A percentile compares a stretch with the other conserved stretches of the same genome.
phyloP scores from a whole-genome alignment of 768 basidiomycete genomes.

The Mycena indigotica region DNA sequence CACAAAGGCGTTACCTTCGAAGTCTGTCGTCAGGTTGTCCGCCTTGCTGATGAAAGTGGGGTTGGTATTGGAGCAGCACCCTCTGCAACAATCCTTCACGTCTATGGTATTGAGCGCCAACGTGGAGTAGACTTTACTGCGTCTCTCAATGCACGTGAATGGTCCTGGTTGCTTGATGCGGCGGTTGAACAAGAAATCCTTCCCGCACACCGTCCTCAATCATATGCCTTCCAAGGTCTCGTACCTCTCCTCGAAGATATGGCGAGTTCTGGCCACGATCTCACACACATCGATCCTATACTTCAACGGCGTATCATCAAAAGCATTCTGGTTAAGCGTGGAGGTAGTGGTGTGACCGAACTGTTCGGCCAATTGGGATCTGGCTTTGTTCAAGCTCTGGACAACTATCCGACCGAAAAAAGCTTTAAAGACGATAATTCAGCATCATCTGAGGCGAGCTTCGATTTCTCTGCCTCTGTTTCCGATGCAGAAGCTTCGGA shows the following conservation, averaged over 20 bases:
- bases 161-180: conserved; percentile 49
- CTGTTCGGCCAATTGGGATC: conserved; percentile 37
- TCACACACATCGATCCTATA: conserved; percentile 31
- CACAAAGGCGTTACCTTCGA: conserved; percentile 26
- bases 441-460: conserved; percentile 1
- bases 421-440: not conserved
- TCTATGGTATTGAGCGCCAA: conserved; percentile 42
- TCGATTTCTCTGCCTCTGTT: not conserved
- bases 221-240: conserved; percentile 43
- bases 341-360: conserved; percentile 27
- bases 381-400: conserved; percentile 29
- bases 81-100: conserved; percentile 43
- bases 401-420: conserved; percentile 9
- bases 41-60: conserved; percentile 36
- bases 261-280: conserved; percentile 31
- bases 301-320: conserved; percentile 31
- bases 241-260: conserved; percentile 46
- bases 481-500: not conserved
- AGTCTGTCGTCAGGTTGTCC: conserved; percentile 36
- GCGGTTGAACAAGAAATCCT: conserved; percentile 40
- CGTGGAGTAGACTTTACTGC: conserved; percentile 18
- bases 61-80: conserved; percentile 36
- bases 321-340: conserved; percentile 26
- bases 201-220: conserved; percentile 27
- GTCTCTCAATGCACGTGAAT: conserved; percentile 39